Base-by-base conservation (phyloP, 805 yeast species). In the Millerozyma miso region DNA sequence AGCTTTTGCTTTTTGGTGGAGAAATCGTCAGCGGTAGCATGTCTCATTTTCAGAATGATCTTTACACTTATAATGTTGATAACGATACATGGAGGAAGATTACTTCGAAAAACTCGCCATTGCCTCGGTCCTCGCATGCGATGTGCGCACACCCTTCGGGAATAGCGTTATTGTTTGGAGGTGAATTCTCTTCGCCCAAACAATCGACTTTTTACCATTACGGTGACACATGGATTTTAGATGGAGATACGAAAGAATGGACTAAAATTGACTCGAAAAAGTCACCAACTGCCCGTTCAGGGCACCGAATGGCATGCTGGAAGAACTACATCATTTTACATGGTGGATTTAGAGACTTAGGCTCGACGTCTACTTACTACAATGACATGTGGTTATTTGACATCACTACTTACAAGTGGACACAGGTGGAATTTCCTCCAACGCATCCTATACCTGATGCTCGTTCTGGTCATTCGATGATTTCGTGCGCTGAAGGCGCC, bases 111-210 rank as follows among this genome's bases (percentile, higher is more conserved):
- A 91, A 91, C 58, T 64, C 95, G 0, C 99, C 99, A 13, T 77
- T 90, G 58, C 96, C 97, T 1, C 71, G 99, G 48, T 86, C 96
- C 0, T 88, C 97, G 0, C 97, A 95, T 52, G 86, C 96, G 1
- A 86, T 90, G 88, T 83, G 90, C 48, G 83, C 87, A 0, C 98
- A 91, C 63, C 96, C 97, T 1, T 80, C 89, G 2, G 98, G 98
- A 8, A 69, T 90, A 2, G 76, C 88, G 19, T 61, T 91, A 46
- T 65, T 91, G 71, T 93, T 88, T 66, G 99, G 98, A 39, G 99
- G 99, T 55, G 99, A 91, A 64, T 91, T 93, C 54, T 87, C 97
- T 1, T 86, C 96, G 13, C 98, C 98, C 3, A 91, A 91, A 55
- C 99, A 91, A 62, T 80, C 88, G 39, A 88, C 97, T 0, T 91